Evolutionary conservation across 1,139 yeast genomes (phyloP), one percentile per base, ranked within the genome.

Genomic region (Tardiomyces digboiensis): DNA sequence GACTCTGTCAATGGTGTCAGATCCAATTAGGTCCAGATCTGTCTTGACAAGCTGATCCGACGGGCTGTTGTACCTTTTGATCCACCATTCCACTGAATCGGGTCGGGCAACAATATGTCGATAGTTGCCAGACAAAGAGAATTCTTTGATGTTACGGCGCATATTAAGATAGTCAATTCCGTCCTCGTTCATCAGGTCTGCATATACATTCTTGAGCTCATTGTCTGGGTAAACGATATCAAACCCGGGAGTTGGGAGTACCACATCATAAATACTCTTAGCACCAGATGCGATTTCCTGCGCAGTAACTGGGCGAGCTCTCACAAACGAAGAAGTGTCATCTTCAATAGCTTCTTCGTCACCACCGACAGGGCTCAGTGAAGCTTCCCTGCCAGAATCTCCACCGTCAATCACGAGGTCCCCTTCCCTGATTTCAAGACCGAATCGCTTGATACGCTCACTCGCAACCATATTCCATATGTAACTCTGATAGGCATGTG

Each of bases 401-500:
- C 39, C 52, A 46, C 58, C 60, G 26, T 73, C 76, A 19, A 80
- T 59, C 2, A 89, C 87, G 53, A 93, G 71, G 60, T 93, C 99
- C 20, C 98, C 99, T 39, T 70, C 82, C 44, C 83, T 81, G 21
- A 84, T 77, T 26, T 73, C 64, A 50, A 77, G 58, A 1, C 97
- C 97, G 64, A 74, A 82, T 46, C 80, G 61, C 54, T 76, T 78
- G 43, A 88, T 70, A 59, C 98, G 74, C 54, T 76, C 78, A 45
- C 94, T 82, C 0, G 89, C 93, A 19, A 82, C 95, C 46, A 72
- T 61, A 59, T 93, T 93, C 99, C 98, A 93, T 38, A 93, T 76
- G 57, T 82, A 91, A 50, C 97, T 87, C 65, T 93, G 98, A 61
- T 93, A 93, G 2, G 98, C 95, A 65, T 93, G 99, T 2, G 83